Percentiles rank a stretch among this genome's conserved stretches.
These are phyloP conservation scores for Pachysandra terminalis DNA, from an alignment of 164 flowering plant genomes.

Conservation along the genomic window DNA sequence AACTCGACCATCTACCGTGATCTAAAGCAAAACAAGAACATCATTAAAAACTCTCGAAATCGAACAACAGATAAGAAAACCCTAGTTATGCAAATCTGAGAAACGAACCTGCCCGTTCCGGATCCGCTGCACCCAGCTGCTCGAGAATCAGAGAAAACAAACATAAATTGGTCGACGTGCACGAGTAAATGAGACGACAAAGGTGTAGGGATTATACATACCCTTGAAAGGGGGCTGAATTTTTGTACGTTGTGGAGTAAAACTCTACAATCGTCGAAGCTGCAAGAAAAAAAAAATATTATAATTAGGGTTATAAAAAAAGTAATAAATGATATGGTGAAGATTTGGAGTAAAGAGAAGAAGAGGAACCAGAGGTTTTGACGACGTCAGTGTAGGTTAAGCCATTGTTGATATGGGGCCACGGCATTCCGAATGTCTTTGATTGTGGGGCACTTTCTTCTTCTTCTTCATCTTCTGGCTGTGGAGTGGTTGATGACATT, in stretches of 20 bases:
- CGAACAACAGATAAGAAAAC: background rate
- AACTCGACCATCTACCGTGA: constrained; percentile 56
- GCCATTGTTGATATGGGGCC: constrained; percentile 53
- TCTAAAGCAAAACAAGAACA: constrained; percentile 39
- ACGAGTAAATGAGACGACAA: background rate
- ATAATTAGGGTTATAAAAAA: background rate
- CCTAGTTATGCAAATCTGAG: background rate
- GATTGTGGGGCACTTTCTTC: background rate
- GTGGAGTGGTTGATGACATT: too few species aligned
- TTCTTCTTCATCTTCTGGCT: constrained; percentile 2
- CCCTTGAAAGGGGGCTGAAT: constrained; percentile 89
- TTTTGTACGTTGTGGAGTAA: constrained; percentile 69
- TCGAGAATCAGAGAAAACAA: constrained; percentile 5
- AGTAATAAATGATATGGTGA: too few species aligned
- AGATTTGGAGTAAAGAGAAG: background rate
- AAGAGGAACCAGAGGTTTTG: constrained; percentile 23
- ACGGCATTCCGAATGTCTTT: constrained; percentile 22
- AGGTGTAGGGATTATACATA: constrained; percentile 17
- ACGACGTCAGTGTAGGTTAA: constrained; percentile 52
- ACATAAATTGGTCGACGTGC: background rate
- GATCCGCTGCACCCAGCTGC: constrained; percentile 96
- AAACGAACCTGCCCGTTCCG: constrained; percentile 68
- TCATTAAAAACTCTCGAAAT: background rate
- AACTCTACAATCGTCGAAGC: constrained; percentile 56
- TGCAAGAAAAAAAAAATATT: constrained; percentile 11